Evolutionary conservation across 208 protist species (phyloP), one percentile per base, ranked within the genome.

Genomic region (Sergeia podlipaevii): DNA sequence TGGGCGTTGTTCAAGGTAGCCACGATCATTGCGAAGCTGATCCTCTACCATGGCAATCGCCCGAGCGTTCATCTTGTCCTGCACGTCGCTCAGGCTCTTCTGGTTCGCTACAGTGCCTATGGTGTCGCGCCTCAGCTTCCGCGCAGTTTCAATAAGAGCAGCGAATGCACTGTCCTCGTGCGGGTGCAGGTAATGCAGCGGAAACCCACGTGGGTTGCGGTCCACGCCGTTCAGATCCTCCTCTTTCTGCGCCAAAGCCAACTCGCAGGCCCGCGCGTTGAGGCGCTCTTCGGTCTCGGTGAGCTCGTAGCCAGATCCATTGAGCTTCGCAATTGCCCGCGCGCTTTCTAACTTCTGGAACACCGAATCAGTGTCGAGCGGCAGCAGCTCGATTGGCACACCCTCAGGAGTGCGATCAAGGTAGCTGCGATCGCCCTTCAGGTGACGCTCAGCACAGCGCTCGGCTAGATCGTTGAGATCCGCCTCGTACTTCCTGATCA

Each of bases 261-360:
- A n/a, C 48, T 72, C 70, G 23, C 54, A 43, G n/a, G 50, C 62
- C 28, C 62, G 47, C 0, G 55, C 50, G 37, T 72, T 70, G 24
- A 77, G 30, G 15, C 37, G 29, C 13, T 56, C 46, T 23, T 54
- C n/a, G n/a, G n/a, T n/a, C n/a, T n/a, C n/a, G n/a, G n/a, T 51
- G 13, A 47, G n/a, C n/a, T n/a, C n/a, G n/a, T n/a, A n/a, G n/a
- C n/a, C n/a, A n/a, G n/a, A 67, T n/a, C n/a, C 58, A 43, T 70
- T 66, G 15, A 33, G 28, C 34, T 55, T 46, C 15, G 63, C 27
- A 18, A 49, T 27, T 13, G 47, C 38, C 43, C 49, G 67, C 6
- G 68, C 54, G 21, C 54, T 63, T 30, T 74, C 67, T 39, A 65
- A 43, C 13, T n/a, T 21, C 17, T 13, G 23, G 56, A 75, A 75